Base-by-base conservation (phyloP, 2,329 filamentous ascomycete genomes). In the Epichloe elymi region DNA sequence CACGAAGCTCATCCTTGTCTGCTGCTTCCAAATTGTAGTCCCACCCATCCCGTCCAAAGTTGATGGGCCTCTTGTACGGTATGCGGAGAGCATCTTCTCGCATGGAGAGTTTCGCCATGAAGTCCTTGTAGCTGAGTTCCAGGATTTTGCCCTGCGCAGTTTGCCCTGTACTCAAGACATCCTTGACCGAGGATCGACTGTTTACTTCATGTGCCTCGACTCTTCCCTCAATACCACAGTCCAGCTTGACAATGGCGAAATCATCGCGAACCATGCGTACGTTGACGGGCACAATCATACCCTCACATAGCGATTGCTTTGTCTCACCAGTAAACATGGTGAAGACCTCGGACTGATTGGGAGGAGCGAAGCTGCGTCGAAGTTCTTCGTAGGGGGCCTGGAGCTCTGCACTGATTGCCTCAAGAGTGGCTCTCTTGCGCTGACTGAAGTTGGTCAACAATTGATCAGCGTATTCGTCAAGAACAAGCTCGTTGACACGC, bases 311-410 rank as follows among this genome's bases (percentile, higher is more conserved):
- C 0, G 88, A 87, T 1, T 93, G 85, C 53, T 79, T 76, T 0
- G 88, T 97, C 68, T 98, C 93, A 53, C 91, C 93, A 3, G 93
- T 97, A 51, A 97, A 82, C 84, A 96, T 96, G 39, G 89, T 93
- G 67, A 97, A 98, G 53, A 95, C 80, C 58, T 95, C 88, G 20
- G 90, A 83, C 0, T 82, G 75, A 26, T 73, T 74, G 40, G 95
- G 72, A 48, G 77, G 69, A 43, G 79, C 76, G 63, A 94, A 96
- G 56, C 83, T 82, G 59, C 87, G 85, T 44, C 93, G 82, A 51
- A 98, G 75, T 66, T 98, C 93, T 69, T 98, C 93, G 65, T 95
- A 98, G 0, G 93, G 90, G 19, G 85, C 83, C 61, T 93, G 86
- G 48, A 98, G 73, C 67, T 98, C 93, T 15, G 88, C 90, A 55